Base-by-base conservation (phyloP, 108 stramenopile genomes). In the Pelagomonas calceolata region DNA sequence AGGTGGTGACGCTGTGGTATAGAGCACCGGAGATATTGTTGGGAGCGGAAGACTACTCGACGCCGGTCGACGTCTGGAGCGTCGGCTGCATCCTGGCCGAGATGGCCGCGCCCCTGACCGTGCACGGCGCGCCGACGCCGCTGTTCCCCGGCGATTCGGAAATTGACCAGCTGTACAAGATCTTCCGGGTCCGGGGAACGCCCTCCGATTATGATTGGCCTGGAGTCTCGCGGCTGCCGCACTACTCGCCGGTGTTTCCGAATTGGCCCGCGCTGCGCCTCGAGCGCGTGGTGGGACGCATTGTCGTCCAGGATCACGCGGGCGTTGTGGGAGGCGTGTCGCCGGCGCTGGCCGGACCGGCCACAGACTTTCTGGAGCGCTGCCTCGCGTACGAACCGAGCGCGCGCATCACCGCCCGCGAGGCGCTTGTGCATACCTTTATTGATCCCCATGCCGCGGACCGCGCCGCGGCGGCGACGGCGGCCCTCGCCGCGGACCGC, bases 1-100 rank as follows among this genome's bases (percentile, higher is more conserved):
- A 91, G 69, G 96, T 97, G 14, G 92, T 95, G 68, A 97, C 96
- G 12, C 72, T 93, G 66, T 97, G 96, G 96, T 97, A 97, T 75
- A 87, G 94, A 12, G 89, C 94, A n/a, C 94, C 94, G 18, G 96
- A 97, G 77, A 84, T 97, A 17, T 79, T 97, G 15, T 77, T 97
- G 66, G 96, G 96, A 12, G 80, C 79, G 65, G 73, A 78, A 36
- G 80, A 85, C 34, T 97, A 97, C 81, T 83, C 89, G 30, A 72
- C 89, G 51, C 92, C 93, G 69, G 91, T 95, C 63, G 96, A 97
- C 79, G 89, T 97, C 91, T 97, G 96, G 96, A 85, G 85, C 79
- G 92, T 94, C 37, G 96, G 96, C 30, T 95, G 94, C 78, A 94
- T 97, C 60, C 82, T 97, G 76, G 96, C 94, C 1, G 96, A 97